Base-by-base conservation (phyloP, 257 asterid genomes). In the Cordia subcordata region DNA sequence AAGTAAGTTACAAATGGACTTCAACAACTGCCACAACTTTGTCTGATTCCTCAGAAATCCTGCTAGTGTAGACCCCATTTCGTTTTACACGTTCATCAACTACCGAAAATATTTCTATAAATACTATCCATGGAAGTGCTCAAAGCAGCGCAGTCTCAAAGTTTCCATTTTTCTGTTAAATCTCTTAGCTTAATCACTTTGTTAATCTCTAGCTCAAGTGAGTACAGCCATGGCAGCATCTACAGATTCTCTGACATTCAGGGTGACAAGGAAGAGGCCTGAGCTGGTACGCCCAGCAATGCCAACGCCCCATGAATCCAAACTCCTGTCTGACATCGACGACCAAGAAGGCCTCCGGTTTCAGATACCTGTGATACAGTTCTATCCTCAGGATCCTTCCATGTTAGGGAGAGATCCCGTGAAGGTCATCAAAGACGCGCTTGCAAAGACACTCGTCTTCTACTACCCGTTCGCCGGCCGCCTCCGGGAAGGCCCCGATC, bases 381-480 rank as follows among this genome's bases (percentile, higher is more conserved):
- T 71, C 62, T 72, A 70, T 17, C 19, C 14, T 4, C 50, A 57
- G 3, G 13, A 22, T 27, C 49, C 57, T 44, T 33, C 53, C 1
- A 19, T 5, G 45, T 5, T 23, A 4, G 55, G 62, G 56, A 61
- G 49, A 35, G 77, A 72, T n/a, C n/a, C 8, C 77, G 68, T 10
- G 69, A 13, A 59, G 42, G 58, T 53, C 13, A 65, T 75, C 13
- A 56, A 55, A 18, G 62, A 65, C 5, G 80, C 61, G 1, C 18
- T 75, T 8, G 62, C 75, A 39, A 62, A 73, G 42, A 23, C 79
- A 4, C 73, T 73, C 51, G 72, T 60, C 0, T 64, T 53, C 49
- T 73, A 64, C 59, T 73, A 68, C 27, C 79, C 79, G 0, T 68
- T 68, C 10, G 78, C 74, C 5, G 78, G 78, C 10, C 49, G 78